These are phyloP conservation scores for Blastobotrys peoriensis DNA, from an alignment of 805 yeast species.

Conservation along the genomic window DNA sequence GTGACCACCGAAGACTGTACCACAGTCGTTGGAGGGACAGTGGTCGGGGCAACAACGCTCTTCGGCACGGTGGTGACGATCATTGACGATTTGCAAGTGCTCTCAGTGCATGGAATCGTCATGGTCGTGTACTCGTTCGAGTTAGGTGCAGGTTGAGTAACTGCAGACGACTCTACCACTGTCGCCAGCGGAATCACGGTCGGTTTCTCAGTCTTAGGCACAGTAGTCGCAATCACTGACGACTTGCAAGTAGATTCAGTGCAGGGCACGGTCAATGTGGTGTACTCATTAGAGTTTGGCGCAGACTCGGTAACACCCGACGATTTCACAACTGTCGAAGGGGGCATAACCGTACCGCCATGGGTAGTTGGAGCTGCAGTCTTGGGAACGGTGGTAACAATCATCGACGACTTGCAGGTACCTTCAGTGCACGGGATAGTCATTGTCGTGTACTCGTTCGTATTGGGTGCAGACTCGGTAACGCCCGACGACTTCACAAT, in stretches of 20 bases:
- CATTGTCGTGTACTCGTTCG: slow-evolving; percentile 6
- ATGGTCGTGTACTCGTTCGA: neutral
- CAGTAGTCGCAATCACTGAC: neutral
- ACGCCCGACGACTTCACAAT: no score
- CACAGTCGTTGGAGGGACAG: neutral
- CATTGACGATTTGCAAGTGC: no score
- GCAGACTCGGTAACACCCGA: neutral
- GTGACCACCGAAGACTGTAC: neutral
- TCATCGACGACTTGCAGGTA: neutral
- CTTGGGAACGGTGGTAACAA: neutral
- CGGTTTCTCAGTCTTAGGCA: no score
- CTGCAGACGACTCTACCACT: no score
- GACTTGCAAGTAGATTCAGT: neutral
- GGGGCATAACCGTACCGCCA: no score
- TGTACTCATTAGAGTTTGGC: neutral
- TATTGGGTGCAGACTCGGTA: neutral
- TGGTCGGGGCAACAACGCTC: neutral
- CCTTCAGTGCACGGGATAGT: slow-evolving; percentile 3
- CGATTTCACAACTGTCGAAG: neutral
- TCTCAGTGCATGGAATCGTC: no score
- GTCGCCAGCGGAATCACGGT: no score
- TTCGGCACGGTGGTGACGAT: neutral
- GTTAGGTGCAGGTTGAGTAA: neutral
- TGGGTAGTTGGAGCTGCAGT: no score
- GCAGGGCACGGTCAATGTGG: slow-evolving; percentile 4